Evolutionary conservation across 768 basidiomycete genomes (phyloP), one percentile per base, ranked within the genome.

Genomic region (Nevesoporus exiguus): DNA sequence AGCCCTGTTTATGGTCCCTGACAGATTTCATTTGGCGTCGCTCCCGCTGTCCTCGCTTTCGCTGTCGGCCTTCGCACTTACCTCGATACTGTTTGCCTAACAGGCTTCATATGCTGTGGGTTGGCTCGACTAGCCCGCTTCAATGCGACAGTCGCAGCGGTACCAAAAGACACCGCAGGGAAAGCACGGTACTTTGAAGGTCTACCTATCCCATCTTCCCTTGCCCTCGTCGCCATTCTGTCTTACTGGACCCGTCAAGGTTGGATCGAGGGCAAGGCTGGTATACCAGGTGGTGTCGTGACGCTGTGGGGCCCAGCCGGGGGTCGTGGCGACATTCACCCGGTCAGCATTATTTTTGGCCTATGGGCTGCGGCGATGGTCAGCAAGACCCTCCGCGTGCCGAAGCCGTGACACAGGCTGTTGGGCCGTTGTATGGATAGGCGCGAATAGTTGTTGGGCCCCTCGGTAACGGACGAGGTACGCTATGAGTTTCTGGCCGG

Each of bases 101-200:
- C 94, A 14, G 81, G 83, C 48, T 99, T 98, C 71, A 93, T 97
- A 62, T 98, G 96, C 67, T 92, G 88, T 73, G 97, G 97, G 33
- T 83, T 99, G 49, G 97, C 97, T 19, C 88, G 97, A 47, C 86
- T 99, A 31, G 97, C 97, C 10, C 86, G 97, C 39, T 99, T 98
- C 80, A 99, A 99, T 71, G 97, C 96, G 9, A 99, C 97, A 0
- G 96, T 97, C 54, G 97, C 97, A 3, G 76, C 93, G 40, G 80
- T 97, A 24, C 96, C 96, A 2, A 95, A 94, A 71, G 90, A 94
- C 66, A 73, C 70, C 7, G 79, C 78, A 29, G 96, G 97, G 53
- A 98, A 98, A 70, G 79, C 90, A 15, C 86, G 86, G 64, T 98
- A 95, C 76, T 99, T 98, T 68, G 97, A 98, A 73, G 97, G 97